phyloP scores from a whole-genome alignment of 805 yeast genomes.

The Saccharomycopsis sp. region DNA sequence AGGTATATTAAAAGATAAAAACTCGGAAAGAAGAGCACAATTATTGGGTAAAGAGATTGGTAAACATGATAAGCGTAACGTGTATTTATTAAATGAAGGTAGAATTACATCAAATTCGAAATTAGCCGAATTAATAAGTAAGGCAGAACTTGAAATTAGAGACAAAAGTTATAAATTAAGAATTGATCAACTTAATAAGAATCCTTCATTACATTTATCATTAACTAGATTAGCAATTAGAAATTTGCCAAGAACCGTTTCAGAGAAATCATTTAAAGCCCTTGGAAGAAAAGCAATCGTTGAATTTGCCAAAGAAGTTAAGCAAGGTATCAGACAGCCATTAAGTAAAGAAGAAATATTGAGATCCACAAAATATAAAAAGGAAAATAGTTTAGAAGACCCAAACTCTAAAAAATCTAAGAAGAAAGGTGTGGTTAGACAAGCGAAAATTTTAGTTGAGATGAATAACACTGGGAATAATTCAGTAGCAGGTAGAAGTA shows the following conservation, averaged over 20 bases:
- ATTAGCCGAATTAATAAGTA: slow-evolving; percentile 60
- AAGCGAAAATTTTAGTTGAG: slow-evolving; percentile 89
- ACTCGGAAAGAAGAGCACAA: slow-evolving; percentile 66
- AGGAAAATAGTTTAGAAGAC: slow-evolving; percentile 32
- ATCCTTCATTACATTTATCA: slow-evolving; percentile 88
- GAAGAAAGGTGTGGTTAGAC: slow-evolving; percentile 85
- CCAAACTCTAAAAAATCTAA: slow-evolving; percentile 54
- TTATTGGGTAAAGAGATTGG: slow-evolving; percentile 72
- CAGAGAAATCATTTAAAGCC: slow-evolving; percentile 79
- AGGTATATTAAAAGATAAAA: slow-evolving; percentile 59
- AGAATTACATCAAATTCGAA: slow-evolving; percentile 76
- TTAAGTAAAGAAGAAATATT: slow-evolving; percentile 80
- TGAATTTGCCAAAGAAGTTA: slow-evolving; percentile 86
- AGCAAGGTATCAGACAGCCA: slow-evolving; percentile 66
- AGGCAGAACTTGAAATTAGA: slow-evolving; percentile 76
- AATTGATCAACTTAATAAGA: slow-evolving; percentile 82
- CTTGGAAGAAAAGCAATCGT: slow-evolving; percentile 93
- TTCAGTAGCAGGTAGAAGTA: slow-evolving; percentile 83
- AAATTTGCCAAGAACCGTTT: slow-evolving; percentile 90
- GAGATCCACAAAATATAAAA: slow-evolving; percentile 67
- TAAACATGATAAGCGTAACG: slow-evolving; percentile 75
- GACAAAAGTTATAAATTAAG: slow-evolving; percentile 82
- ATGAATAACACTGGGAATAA: slow-evolving; percentile 82
- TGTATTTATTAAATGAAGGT: slow-evolving; percentile 89
- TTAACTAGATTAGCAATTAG: slow-evolving; percentile 91